These are phyloP conservation scores for Clarireedia monteithiana DNA, from an alignment of 2,329 filamentous ascomycete species.

Conservation along the genomic window DNA sequence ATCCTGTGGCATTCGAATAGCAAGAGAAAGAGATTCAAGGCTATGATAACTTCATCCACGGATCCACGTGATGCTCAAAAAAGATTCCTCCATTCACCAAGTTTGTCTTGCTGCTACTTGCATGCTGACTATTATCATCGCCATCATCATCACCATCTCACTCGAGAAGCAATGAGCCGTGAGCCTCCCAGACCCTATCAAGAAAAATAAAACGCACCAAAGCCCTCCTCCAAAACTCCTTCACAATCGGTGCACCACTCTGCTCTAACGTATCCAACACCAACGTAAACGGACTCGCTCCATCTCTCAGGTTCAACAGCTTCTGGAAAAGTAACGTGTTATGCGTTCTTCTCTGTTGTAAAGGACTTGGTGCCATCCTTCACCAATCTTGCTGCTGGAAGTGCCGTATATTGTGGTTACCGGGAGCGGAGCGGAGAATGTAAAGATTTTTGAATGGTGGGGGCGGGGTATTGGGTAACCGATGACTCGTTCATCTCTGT, in stretches of 20 bases:
- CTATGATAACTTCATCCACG: background rate
- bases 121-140: too few relatives aligned
- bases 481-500: too few relatives aligned
- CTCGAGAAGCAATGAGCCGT: background rate
- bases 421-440: background rate
- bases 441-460: too few relatives aligned
- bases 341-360: conserved; percentile 69
- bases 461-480: too few relatives aligned
- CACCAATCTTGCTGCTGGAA: background rate
- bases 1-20: too few relatives aligned
- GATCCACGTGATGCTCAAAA: conserved; percentile 6
- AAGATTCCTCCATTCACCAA: background rate
- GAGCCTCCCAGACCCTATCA: background rate
- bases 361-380: conserved; percentile 47
- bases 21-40: background rate
- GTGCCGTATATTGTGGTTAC: too few relatives aligned
- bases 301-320: conserved; percentile 69
- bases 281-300: conserved; percentile 78
- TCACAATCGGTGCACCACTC: conserved; percentile 58
- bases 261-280: conserved; percentile 82
- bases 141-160: background rate
- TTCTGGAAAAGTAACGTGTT: conserved; percentile 78
- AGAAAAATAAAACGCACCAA: conserved; percentile 39
- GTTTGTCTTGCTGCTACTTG: too few relatives aligned
- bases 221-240: conserved; percentile 68